These are phyloP conservation scores for Penicillium soppii DNA, from an alignment of 495 filamentous ascomycete genomes.

Conservation along the genomic window DNA sequence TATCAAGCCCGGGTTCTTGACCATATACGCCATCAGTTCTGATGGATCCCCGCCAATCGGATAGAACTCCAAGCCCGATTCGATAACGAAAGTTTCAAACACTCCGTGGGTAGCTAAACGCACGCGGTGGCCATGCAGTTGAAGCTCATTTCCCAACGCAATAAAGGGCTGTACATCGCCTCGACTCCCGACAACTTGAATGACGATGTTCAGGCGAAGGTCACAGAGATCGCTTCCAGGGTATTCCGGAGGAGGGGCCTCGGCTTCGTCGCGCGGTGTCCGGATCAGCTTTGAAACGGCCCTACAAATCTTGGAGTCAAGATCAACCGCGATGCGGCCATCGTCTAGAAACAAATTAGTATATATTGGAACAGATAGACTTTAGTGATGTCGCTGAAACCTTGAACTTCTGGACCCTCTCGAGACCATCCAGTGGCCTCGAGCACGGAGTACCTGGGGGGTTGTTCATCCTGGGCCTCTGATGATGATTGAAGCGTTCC, in stretches of 20 bases:
- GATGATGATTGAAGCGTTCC: background rate
- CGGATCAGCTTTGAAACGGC: conserved; percentile 17
- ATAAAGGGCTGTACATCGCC: conserved; percentile 24
- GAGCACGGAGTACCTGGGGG: conserved; percentile 5
- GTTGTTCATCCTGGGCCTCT: conserved; percentile 2
- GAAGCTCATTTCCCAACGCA: conserved; percentile 50
- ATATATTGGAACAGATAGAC: background rate
- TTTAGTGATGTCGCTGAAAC: background rate
- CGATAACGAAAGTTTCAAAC: conserved; percentile 56
- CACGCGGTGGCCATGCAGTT: conserved; percentile 51
- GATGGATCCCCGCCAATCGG: conserved; percentile 63
- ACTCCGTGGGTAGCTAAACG: conserved; percentile 62
- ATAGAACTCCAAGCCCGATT: conserved; percentile 61
- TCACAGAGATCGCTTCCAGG: conserved; percentile 5
- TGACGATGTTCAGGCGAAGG: conserved; percentile 46
- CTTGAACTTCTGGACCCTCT: background rate
- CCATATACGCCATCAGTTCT: conserved; percentile 62
- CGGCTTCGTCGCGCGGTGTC: conserved; percentile 6
- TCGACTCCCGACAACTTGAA: conserved; percentile 57
- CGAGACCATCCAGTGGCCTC: conserved; percentile 7
- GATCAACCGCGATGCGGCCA: conserved; percentile 27
- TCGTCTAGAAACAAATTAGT: conserved; percentile 15
- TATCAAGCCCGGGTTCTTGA: conserved; percentile 54
- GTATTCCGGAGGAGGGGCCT: background rate
- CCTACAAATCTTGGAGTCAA: conserved; percentile 22